Conservation (phyloP, 1,139 yeast genomes). For the Yamadazyma trypodendri region DNA sequence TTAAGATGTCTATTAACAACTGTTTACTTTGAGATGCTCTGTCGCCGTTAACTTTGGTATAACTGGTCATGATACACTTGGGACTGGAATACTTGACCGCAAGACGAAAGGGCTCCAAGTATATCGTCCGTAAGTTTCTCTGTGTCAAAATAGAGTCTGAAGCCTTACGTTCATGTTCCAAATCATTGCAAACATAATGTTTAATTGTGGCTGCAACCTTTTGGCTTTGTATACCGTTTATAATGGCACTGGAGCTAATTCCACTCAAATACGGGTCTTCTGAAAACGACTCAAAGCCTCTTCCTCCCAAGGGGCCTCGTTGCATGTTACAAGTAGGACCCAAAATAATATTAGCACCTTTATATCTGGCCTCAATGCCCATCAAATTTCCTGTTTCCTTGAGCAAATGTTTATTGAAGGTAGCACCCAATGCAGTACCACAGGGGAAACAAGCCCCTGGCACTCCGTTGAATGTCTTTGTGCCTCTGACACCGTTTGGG, state of each 20-base stretch:
- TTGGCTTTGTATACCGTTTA: constrained; percentile 29
- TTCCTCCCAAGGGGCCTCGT: constrained; percentile 35
- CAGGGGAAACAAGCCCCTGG: constrained; percentile 38
- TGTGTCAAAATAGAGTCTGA: constrained; percentile 50
- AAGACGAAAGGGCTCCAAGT: constrained; percentile 60
- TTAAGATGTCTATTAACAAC: constrained; percentile 42
- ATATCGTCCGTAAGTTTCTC: constrained; percentile 61
- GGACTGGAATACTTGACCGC: constrained; percentile 47
- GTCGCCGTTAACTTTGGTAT: constrained; percentile 57
- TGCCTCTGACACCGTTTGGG: constrained; percentile 37
- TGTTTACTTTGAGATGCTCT: constrained; percentile 49
- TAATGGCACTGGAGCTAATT: constrained; percentile 25
- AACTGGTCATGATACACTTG: constrained; percentile 51
- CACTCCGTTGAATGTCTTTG: constrained; percentile 27
- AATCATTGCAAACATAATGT: constrained; percentile 61
- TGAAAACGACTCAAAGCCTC: constrained; percentile 34
- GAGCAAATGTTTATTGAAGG: constrained; percentile 29
- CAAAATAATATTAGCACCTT: constrained; percentile 33
- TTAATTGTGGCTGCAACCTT: constrained; percentile 56
- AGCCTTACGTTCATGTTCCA: constrained; percentile 54
- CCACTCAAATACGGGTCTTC: constrained; percentile 37
- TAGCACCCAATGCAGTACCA: constrained; percentile 45
- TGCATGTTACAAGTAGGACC: constrained; percentile 37
- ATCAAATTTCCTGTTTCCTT: constrained; percentile 28
- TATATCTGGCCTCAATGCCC: constrained; percentile 32